Base-by-base conservation (phyloP, 148 eudicot genomes). In the Rhododendron ovatum region DNA sequence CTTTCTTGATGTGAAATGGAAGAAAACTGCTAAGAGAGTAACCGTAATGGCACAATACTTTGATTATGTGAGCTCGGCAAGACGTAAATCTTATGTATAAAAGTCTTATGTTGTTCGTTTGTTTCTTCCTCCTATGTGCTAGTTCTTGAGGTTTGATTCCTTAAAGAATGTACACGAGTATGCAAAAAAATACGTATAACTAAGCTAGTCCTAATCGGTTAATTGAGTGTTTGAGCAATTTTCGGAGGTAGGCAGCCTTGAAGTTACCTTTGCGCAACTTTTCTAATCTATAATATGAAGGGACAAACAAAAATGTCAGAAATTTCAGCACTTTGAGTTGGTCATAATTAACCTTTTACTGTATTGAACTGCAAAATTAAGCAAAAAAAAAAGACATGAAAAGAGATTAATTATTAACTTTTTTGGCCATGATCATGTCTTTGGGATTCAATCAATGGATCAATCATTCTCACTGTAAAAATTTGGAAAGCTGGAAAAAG, bases 401-500 rank as follows among this genome's bases (percentile, higher is more conserved):
- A 61, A 5, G 26, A 71, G 20, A 73, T 12, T 47, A 50, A 48
- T 45, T 30, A 35, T 73, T 45, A 71, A 35, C 85, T 84, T 65
- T 73, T 82, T 50, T 48, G 22, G 80, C 18, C 12, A 73, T 71
- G 65, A 84, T 73, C 80, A 84, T 83, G 78, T 83, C n/a, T 26
- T 67, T 28, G 9, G 78, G 78, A 55, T 30, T 28, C 76, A 83
- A 83, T 83, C 85, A 67, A 83, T 83, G 85, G 17, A 55, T 83
- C 85, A 83, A 83, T 83, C 85, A 83, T 83, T 53, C 15, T 6
- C 51, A 24, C 45, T 20, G 48, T 39, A 71, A 57, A 37, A 24
- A 20, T 13, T 45, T 82, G 18, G 39, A 83, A 83, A 83, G 78
- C 43, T 67, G 78, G 24, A 74, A 83, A 63, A 35, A 47, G 57